Percentiles rank a stretch among this genome's conserved stretches.
These are phyloP conservation scores for Lithohypha guttulata DNA, from an alignment of 2,329 filamentous ascomycete genomes.

Conservation along the genomic window DNA sequence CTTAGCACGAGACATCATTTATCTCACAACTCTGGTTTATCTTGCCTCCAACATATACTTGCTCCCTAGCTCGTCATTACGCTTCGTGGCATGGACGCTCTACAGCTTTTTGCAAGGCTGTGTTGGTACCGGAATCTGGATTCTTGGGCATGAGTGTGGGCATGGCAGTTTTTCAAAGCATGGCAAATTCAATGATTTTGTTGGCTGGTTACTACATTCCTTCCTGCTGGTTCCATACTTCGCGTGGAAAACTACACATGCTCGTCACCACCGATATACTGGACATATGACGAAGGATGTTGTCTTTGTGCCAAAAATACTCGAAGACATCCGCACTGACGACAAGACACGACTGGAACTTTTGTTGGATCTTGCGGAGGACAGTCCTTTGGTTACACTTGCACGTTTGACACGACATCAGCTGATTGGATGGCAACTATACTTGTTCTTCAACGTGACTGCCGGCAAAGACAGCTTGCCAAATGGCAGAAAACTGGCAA, in stretches of 20 bases:
- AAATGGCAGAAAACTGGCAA: slow-evolving; percentile 10
- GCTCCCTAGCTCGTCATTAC: no score
- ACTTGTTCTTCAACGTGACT: slow-evolving; percentile 50
- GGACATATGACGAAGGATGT: slow-evolving; percentile 60
- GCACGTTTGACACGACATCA: slow-evolving; percentile 50
- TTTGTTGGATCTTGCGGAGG: slow-evolving; percentile 44
- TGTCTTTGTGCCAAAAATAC: slow-evolving; percentile 48
- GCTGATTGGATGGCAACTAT: slow-evolving; percentile 53
- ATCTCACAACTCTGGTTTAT: no score
- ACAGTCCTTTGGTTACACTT: slow-evolving; percentile 49
- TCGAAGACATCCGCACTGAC: slow-evolving; percentile 26
- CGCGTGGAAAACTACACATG: slow-evolving; percentile 61
- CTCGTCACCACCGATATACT: slow-evolving; percentile 58
- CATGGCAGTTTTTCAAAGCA: slow-evolving; percentile 58
- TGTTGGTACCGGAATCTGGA: not conserved
- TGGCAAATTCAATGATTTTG: slow-evolving; percentile 46
- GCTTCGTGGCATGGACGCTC: no score
- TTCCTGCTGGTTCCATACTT: slow-evolving; percentile 59
- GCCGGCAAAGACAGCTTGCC: slow-evolving; percentile 40
- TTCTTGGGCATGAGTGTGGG: slow-evolving; percentile 58
- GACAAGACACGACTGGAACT: slow-evolving; percentile 39
- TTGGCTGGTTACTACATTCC: slow-evolving; percentile 56
- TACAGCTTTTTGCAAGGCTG: not conserved
- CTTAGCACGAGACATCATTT: no score
- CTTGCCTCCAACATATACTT: no score